These are phyloP conservation scores for Colletotrichum tropicale DNA, from an alignment of 2,329 filamentous ascomycete species.

Conservation along the genomic window DNA sequence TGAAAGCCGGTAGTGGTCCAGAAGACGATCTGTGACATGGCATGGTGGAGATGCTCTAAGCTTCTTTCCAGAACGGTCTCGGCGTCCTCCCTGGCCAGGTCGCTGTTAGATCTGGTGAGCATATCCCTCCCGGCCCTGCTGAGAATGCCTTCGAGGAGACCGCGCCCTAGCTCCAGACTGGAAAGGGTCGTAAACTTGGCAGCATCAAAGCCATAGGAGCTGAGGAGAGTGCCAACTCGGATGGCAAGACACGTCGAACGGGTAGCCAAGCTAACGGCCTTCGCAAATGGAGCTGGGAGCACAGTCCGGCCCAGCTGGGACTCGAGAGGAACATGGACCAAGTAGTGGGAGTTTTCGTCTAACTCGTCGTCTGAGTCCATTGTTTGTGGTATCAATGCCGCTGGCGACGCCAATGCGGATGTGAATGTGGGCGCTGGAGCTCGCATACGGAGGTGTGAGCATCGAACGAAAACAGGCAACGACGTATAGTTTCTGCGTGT, in stretches of 20 bases:
- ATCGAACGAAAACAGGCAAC: not conserved
- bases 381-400: not conserved
- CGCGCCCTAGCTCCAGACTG: slow-evolving; percentile 60
- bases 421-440: not conserved
- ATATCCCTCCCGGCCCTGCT: slow-evolving; percentile 55
- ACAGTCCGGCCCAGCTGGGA: slow-evolving; percentile 47
- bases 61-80: slow-evolving; percentile 62
- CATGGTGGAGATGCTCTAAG: slow-evolving; percentile 60
- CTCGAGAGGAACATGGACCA: slow-evolving; percentile 14
- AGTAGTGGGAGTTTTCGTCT: slow-evolving; percentile 8
- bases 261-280: slow-evolving; percentile 63
- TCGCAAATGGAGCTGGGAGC: slow-evolving; percentile 62
- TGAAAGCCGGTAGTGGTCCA: slow-evolving; percentile 67
- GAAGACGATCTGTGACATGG: slow-evolving; percentile 63
- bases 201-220: slow-evolving; percentile 56
- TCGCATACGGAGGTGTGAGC: slow-evolving; percentile 13
- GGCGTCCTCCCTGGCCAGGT: slow-evolving; percentile 54
- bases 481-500: not conserved
- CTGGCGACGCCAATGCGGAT: not conserved
- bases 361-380: slow-evolving; percentile 19
- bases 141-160: slow-evolving; percentile 59
- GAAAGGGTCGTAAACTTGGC: slow-evolving; percentile 62
- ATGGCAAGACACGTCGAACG: slow-evolving; percentile 63
- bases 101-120: slow-evolving; percentile 45
- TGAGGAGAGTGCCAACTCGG: slow-evolving; percentile 55